Evolutionary conservation across 1,284 basidiomycete genomes (phyloP).

Genomic region (Porodaedalea pini): DNA sequence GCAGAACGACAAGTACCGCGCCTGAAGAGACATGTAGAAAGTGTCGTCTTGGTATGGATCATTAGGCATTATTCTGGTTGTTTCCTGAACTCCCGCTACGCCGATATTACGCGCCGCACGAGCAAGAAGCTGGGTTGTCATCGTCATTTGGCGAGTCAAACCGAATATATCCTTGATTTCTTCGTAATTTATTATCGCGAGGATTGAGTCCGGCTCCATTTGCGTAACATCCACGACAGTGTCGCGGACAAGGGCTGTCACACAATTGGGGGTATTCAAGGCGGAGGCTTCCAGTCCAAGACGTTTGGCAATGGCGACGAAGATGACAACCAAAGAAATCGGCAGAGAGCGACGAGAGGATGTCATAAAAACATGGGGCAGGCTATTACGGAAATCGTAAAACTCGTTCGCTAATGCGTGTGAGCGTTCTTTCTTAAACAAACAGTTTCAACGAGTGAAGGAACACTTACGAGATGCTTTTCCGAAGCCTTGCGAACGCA

Average conservation of each 20-base stretch:
- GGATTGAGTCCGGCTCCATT: slow-evolving; percentile 40
- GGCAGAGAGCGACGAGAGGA: slow-evolving; percentile 50
- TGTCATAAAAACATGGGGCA: slow-evolving; percentile 57
- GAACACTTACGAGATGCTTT: slow-evolving; percentile 34
- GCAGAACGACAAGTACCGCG: background rate
- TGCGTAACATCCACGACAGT: slow-evolving; percentile 46
- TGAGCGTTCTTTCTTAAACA: slow-evolving; percentile 20
- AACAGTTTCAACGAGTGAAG: slow-evolving; percentile 16
- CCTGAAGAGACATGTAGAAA: background rate
- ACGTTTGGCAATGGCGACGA: slow-evolving; percentile 49
- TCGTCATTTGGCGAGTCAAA: background rate
- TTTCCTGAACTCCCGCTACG: slow-evolving; percentile 29
- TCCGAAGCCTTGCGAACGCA: slow-evolving; percentile 42
- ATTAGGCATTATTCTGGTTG: background rate
- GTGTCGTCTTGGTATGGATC: background rate
- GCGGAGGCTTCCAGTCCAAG: slow-evolving; percentile 51
- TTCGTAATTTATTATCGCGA: background rate
- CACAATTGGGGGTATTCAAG: slow-evolving; percentile 52
- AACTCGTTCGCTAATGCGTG: slow-evolving; percentile 30
- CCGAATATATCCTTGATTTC: background rate
- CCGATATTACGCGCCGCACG: slow-evolving; percentile 40
- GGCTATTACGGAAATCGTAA: slow-evolving; percentile 46
- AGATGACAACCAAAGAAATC: slow-evolving; percentile 58
- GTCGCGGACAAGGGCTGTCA: slow-evolving; percentile 43
- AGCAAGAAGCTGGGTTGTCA: slow-evolving; percentile 38